A percentile compares a stretch with the other conserved stretches of the same genome.
Conservation (phyloP, 2,329 filamentous ascomycete genomes). For the Alternaria arbusti region DNA sequence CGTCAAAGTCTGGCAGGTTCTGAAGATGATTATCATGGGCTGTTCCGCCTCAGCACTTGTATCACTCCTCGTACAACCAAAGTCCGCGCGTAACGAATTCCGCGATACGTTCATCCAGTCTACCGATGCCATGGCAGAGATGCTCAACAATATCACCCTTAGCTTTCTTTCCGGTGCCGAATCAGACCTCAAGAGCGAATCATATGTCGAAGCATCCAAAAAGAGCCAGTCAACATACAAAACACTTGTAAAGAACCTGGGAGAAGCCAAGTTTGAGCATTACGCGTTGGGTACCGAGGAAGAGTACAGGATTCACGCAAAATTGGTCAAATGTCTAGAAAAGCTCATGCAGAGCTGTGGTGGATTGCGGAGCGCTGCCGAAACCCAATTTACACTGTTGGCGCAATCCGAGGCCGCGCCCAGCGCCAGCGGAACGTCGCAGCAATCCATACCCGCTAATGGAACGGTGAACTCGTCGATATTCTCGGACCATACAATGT, state of each 20-base stretch:
- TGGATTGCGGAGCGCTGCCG: conserved; percentile 85
- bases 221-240: conserved; percentile 72
- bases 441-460: conserved; percentile 16
- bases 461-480: conserved; percentile 31
- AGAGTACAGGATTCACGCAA: conserved; percentile 79
- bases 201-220: conserved; percentile 67
- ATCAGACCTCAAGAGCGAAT: conserved; percentile 71
- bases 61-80: conserved; percentile 75
- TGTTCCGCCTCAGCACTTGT: conserved; percentile 59
- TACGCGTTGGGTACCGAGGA: conserved; percentile 80
- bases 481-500: conserved; percentile 30
- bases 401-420: conserved; percentile 61
- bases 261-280: conserved; percentile 89
- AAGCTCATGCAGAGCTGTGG: conserved; percentile 86
- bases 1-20: conserved; percentile 76
- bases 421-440: conserved; percentile 23
- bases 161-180: conserved; percentile 86
- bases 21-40: conserved; percentile 63
- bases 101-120: conserved; percentile 75
- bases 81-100: conserved; percentile 76
- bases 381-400: conserved; percentile 85
- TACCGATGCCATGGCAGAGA: conserved; percentile 77
- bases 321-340: conserved; percentile 83
- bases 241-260: conserved; percentile 76
- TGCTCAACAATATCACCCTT: conserved; percentile 80